Evolutionary conservation across 108 stramenopile genomes (phyloP), one percentile per base, ranked within the genome.

Genomic region (Discostella stelligeroides): DNA sequence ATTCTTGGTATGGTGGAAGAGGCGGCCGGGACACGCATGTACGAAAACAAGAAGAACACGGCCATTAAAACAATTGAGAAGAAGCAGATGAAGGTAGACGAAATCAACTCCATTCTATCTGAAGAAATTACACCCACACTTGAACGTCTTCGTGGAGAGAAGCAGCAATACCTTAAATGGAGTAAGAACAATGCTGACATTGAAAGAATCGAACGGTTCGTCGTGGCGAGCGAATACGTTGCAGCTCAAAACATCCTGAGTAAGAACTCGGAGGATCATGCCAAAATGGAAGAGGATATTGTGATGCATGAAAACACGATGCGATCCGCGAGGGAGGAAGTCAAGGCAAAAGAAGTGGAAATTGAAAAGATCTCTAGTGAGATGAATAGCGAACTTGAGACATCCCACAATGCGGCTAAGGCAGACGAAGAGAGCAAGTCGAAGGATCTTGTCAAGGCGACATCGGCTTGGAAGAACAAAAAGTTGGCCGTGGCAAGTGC

Each of bases 1-100:
- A 98, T 98, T 74, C 86, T 99, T 30, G 95, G 97, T 40, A 99
- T 99, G 99, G 95, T 99, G 28, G 99, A 99, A 85, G 99, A 99
- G 84, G 98, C 99, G 12, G 99, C 98, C 0, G 99, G 99, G 9
- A 99, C 99, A 21, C 91, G 99, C 46, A 99, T 99, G 99, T 99
- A 96, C 87, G 99, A 99, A 79, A 95, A 89, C 25, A 98, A 98
- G 67, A 91, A 97, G 77, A 85, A 87, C 25, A 82, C 82, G 53
- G 96, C 99, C n/a, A 76, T 97, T 65, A 96, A 96, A 73, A 98
- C 97, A 28, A 98, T 99, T 63, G 97, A 97, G 34, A 98, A 98
- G 80, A 99, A 99, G 83, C 97, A 98, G 70, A 82, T 84, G 74
- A 99, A 99, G 70, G 95, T 99, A 27, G 92, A 97, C 61, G 98